Percentiles rank a stretch among this genome's conserved stretches.
Conservation (phyloP, 108 stramenopile genomes). For the Asterionellopsis glacialis region DNA sequence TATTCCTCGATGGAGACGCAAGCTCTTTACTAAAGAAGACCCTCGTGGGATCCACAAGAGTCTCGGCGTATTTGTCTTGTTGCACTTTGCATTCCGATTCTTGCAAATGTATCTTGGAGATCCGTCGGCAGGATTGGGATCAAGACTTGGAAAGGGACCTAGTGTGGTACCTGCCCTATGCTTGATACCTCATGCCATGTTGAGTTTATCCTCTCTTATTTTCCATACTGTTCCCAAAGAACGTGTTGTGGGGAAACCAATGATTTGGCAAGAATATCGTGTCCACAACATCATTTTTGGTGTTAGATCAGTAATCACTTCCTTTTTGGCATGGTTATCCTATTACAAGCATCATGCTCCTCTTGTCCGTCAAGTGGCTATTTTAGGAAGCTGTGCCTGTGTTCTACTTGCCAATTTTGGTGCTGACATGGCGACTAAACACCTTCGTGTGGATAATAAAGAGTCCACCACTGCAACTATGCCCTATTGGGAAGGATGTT, state of each 20-base stretch:
- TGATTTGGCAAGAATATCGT: conserved; percentile 72
- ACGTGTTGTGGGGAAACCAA: conserved; percentile 53
- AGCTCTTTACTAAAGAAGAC: conserved; percentile 64
- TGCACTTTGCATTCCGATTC: conserved; percentile 46
- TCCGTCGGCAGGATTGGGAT: conserved; percentile 44
- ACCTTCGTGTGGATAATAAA: conserved; percentile 21
- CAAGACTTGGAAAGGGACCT: conserved; percentile 20
- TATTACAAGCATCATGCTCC: conserved; percentile 23
- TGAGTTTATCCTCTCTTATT: conserved; percentile 47
- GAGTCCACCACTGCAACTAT: conserved; percentile 64
- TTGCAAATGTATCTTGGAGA: conserved; percentile 51
- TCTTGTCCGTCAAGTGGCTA: conserved; percentile 16
- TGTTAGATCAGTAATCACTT: conserved; percentile 28
- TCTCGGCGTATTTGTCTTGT: conserved; percentile 42
- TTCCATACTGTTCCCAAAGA: conserved; percentile 61
- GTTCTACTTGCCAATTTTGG: conserved; percentile 22
- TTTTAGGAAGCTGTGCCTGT: conserved; percentile 17
- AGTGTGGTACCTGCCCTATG: conserved; percentile 17
- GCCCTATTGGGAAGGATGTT: conserved; percentile 65
- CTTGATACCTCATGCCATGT: conserved; percentile 46
- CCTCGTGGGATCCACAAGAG: conserved; percentile 59
- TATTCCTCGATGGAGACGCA: conserved; percentile 13
- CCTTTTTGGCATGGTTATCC: conserved; percentile 24
- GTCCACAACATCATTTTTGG: conserved; percentile 56
- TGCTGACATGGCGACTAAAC: conserved; percentile 46